Evolutionary conservation across 1,139 yeast genomes (phyloP).

Genomic region (Taiozyma sp.): DNA sequence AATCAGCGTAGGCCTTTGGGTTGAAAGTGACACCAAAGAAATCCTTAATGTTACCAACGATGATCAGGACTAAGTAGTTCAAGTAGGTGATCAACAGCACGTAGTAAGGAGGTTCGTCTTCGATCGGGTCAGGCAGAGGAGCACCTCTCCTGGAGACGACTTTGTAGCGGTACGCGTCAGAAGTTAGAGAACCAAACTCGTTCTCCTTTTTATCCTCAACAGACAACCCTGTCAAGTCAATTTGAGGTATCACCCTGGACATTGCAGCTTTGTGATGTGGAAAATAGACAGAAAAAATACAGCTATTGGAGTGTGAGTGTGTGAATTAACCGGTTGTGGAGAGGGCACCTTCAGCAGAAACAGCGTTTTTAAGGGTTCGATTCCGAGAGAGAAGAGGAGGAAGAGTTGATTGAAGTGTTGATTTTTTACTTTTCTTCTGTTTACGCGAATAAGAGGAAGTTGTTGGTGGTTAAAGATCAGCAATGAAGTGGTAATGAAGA

Average conservation of each 20-base stretch:
- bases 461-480: too few relatives aligned
- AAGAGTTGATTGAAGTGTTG: too few relatives aligned
- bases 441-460: too few relatives aligned
- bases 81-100: constrained; percentile 79
- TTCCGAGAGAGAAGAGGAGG: too few relatives aligned
- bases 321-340: too few relatives aligned
- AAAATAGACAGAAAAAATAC: too few relatives aligned
- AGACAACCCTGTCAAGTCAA: constrained; percentile 33
- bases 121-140: constrained; percentile 54
- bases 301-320: too few relatives aligned
- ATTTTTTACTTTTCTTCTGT: too few relatives aligned
- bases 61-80: constrained; percentile 75
- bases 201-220: constrained; percentile 50
- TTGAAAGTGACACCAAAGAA: constrained; percentile 75
- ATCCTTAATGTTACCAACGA: constrained; percentile 88
- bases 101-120: constrained; percentile 84
- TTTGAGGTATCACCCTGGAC: constrained; percentile 21
- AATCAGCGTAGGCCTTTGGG: constrained; percentile 58
- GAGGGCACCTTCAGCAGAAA: too few relatives aligned
- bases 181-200: constrained; percentile 61
- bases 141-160: constrained; percentile 44
- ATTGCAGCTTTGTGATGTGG: constrained; percentile 1
- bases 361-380: too few relatives aligned
- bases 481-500: too few relatives aligned
- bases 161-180: constrained; percentile 52